Percentiles rank a stretch among this genome's conserved stretches.
phyloP scores from a whole-genome alignment of 306 rosid species.

The Erythrophleum fordii region DNA sequence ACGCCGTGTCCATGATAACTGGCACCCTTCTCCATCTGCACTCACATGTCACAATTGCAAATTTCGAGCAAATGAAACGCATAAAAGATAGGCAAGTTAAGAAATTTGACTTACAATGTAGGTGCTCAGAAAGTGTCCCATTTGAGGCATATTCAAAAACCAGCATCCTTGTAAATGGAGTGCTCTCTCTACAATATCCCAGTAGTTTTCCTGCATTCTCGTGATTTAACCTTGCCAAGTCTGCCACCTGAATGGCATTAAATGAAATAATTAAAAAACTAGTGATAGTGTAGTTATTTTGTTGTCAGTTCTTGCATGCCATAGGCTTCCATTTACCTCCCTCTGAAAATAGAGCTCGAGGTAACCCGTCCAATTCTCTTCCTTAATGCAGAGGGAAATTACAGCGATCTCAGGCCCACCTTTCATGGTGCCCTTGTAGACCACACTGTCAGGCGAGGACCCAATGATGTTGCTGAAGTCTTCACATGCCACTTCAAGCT shows the following conservation, averaged over 20 bases:
- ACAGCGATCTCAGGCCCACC: slow-evolving; percentile 98
- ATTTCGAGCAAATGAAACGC: slow-evolving; percentile 35
- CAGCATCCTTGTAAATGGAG: slow-evolving; percentile 93
- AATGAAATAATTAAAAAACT: slow-evolving; percentile 19
- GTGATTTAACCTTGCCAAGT: slow-evolving; percentile 80
- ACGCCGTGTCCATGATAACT: slow-evolving; percentile 90
- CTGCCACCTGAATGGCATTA: slow-evolving; percentile 69
- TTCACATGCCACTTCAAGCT: slow-evolving; percentile 97
- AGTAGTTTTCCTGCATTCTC: slow-evolving; percentile 80
- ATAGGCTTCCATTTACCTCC: slow-evolving; percentile 64
- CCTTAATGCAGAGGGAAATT: slow-evolving; percentile 89
- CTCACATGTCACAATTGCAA: slow-evolving; percentile 27
- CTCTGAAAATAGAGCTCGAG: slow-evolving; percentile 86
- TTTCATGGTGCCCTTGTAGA: slow-evolving; percentile 91
- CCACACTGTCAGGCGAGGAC: slow-evolving; percentile 92
- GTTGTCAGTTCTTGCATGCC: slow-evolving; percentile 10
- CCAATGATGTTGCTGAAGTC: slow-evolving; percentile 99
- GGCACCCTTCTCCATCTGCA: slow-evolving; percentile 87
- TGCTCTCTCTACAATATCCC: slow-evolving; percentile 86
- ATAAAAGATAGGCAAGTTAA: not conserved
- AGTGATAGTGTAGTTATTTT: not conserved
- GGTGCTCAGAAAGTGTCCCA: slow-evolving; percentile 93
- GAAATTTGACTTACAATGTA: slow-evolving; percentile 72
- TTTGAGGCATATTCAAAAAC: slow-evolving; percentile 95
- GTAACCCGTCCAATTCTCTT: slow-evolving; percentile 88